These are phyloP conservation scores for Drechmeria coniospora DNA, from an alignment of 2,329 filamentous ascomycete species.

Conservation along the genomic window DNA sequence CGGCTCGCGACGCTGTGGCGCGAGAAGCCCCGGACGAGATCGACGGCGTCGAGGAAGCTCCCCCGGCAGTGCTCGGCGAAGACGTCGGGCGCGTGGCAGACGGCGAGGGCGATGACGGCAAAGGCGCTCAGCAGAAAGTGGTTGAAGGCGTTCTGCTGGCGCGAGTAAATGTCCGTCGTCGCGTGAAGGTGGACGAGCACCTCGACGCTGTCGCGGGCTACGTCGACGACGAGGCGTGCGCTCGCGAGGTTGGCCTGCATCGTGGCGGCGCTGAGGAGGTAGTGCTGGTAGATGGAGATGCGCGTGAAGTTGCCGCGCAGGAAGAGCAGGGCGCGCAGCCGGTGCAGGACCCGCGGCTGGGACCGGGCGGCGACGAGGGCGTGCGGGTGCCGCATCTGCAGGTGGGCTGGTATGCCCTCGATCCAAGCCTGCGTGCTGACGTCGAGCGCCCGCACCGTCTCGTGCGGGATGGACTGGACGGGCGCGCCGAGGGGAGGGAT, in stretches of 20 bases:
- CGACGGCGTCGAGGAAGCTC: slow-evolving; percentile 16
- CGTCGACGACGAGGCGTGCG: slow-evolving; percentile 20
- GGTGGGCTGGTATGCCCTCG: slow-evolving; percentile 25
- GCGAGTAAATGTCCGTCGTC: slow-evolving; percentile 10
- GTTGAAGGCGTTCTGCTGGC: slow-evolving; percentile 11
- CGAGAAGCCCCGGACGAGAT: slow-evolving; percentile 17
- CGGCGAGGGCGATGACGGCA: slow-evolving; percentile 24
- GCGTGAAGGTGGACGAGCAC: slow-evolving; percentile 10
- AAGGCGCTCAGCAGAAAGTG: slow-evolving; percentile 13
- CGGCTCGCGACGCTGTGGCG: slow-evolving; percentile 16
- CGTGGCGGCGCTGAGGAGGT: slow-evolving; percentile 19
- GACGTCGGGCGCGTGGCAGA: slow-evolving; percentile 25
- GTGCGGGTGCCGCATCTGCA: slow-evolving; percentile 21
- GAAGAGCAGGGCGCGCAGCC: slow-evolving; percentile 24
- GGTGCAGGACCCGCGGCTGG: slow-evolving; percentile 21
- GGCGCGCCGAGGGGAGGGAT: slow-evolving; percentile 21
- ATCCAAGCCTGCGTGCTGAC: slow-evolving; percentile 28
- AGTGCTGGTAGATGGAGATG: slow-evolving; percentile 26
- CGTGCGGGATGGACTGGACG: slow-evolving; percentile 19
- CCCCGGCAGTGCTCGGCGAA: slow-evolving; percentile 22
- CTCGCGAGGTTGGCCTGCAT: slow-evolving; percentile 18
- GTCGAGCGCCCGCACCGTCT: slow-evolving; percentile 24
- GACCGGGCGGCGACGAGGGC: slow-evolving; percentile 16
- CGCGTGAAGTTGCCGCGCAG: slow-evolving; percentile 27
- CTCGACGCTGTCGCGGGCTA: slow-evolving; percentile 10